Evolutionary conservation across 1,284 basidiomycete species (phyloP).

Genomic region (Moesziomyces antarcticus): DNA sequence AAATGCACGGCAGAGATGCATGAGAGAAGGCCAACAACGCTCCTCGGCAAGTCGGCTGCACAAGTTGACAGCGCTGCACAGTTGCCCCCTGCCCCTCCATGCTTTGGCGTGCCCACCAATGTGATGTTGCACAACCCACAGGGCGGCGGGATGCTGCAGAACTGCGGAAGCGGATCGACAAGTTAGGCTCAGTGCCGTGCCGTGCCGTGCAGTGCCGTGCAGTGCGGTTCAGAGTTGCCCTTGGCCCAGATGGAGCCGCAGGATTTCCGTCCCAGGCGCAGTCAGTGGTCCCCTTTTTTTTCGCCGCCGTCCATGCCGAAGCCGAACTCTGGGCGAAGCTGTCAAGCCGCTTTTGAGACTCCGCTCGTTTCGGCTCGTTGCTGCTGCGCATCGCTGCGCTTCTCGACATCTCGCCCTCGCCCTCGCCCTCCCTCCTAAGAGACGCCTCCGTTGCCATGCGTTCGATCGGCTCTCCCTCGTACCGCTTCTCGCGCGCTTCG

Average conservation of each 20-base stretch:
- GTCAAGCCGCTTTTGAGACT: neutral
- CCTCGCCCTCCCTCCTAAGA: too few species aligned
- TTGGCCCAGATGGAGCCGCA: too few species aligned
- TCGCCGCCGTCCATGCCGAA: neutral
- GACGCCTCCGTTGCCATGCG: too few species aligned
- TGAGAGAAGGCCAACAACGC: neutral
- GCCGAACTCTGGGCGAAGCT: neutral
- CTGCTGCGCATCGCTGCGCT: neutral
- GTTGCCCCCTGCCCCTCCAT: neutral
- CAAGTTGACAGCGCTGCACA: neutral
- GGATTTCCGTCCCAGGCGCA: too few species aligned
- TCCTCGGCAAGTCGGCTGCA: neutral
- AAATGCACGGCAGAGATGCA: neutral
- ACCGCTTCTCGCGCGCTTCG: too few species aligned
- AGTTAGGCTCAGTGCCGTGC: too few species aligned
- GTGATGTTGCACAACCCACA: too few species aligned
- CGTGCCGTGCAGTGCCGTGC: too few species aligned
- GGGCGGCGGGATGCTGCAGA: too few species aligned
- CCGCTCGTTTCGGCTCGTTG: neutral
- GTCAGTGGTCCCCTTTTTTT: neutral
- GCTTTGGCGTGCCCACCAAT: neutral
- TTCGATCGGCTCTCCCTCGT: too few species aligned
- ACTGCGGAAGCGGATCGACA: too few species aligned
- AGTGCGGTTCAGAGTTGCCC: too few species aligned
- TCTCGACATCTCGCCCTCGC: neutral